Percentiles rank a stretch among this genome's conserved stretches.
Conservation (phyloP, 345 rosid species). For the Eucalyptus tenuipes region DNA sequence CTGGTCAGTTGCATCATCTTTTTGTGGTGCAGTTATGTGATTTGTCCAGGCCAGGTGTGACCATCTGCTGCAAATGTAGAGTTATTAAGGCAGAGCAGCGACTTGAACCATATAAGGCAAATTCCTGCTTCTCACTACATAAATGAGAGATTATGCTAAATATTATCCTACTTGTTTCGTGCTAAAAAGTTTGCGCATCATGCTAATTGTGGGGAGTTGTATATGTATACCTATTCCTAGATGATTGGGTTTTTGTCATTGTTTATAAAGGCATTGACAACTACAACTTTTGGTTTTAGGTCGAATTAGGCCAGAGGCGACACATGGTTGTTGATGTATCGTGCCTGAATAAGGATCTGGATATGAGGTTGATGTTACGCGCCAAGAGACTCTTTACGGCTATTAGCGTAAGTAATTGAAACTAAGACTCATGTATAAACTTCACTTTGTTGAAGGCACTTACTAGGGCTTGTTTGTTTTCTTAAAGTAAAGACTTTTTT, state of each 20-base stretch:
- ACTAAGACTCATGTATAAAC: not conserved
- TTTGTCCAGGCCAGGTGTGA: not conserved
- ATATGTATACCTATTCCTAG: not conserved
- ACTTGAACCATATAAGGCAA: conserved; percentile 45
- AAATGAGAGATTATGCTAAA: not conserved
- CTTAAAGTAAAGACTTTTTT: not conserved
- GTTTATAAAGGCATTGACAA: not conserved
- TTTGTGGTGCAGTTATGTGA: not conserved
- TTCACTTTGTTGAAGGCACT: not conserved
- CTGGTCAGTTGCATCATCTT: not conserved
- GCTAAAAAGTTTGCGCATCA: not conserved
- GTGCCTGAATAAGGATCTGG: conserved; percentile 46
- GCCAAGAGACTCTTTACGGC: conserved; percentile 23
- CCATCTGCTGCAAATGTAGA: conserved; percentile 42
- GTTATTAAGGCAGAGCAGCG: conserved; percentile 18
- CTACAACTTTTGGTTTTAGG: not conserved
- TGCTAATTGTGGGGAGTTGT: not conserved
- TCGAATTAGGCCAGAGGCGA: not conserved
- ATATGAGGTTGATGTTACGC: conserved; percentile 47
- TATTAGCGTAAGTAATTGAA: conserved; percentile 12
- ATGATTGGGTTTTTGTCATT: not conserved
- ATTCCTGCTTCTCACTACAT: not conserved
- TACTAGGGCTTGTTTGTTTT: not conserved
- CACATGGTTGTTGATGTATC: not conserved
- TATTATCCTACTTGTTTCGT: not conserved